Base-by-base conservation (phyloP, 257 asterid genomes). In the Vinca minor region DNA sequence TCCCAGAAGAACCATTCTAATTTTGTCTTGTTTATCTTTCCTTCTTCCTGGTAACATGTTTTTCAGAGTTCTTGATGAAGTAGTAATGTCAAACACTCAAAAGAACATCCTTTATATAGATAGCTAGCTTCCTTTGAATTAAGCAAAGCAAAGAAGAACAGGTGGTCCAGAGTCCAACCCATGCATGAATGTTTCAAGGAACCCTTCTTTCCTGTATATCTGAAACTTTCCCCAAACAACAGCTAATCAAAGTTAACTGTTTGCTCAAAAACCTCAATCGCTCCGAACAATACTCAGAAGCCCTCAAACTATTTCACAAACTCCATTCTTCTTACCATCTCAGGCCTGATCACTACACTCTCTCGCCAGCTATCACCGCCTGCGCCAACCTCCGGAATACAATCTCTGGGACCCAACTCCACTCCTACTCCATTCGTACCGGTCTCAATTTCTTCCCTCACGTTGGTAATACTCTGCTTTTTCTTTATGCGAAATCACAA, bases 311-410 rank as follows among this genome's bases (percentile, higher is more conserved):
- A 59, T 86, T 86, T 82, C 70, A 44, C 34, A 77, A 72, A 64
- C 75, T 83, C 18, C 88, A 79, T 48, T 85, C 93, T 9, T 83
- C 84, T 74, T 69, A 47, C 78, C 73, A 46, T 52, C 74, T 81
- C 35, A 74, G 66, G 75, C 95, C 98, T 8, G 95, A 91, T 65
- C 85, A 88, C 23, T 91, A 83, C 79, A 81, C 98, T 8, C 60
- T 91, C 35, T 88, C 98, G 13, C 79, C 86, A 12, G 80, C 88
- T 77, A 74, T 91, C 73, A 69, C 89, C 2, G 94, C 90, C 50
- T 85, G 84, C 47, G 82, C 90, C 68, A 66, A 81, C 71, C 65
- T 62, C 70, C 69, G 71, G 6, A 65, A 77, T 47, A 62, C 77
- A 23, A 28, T 25, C 58, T 39, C 72, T 3, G 98, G 96, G 9